Conservation (phyloP, 1,284 basidiomycete genomes). For the Marasmius fiardii region DNA sequence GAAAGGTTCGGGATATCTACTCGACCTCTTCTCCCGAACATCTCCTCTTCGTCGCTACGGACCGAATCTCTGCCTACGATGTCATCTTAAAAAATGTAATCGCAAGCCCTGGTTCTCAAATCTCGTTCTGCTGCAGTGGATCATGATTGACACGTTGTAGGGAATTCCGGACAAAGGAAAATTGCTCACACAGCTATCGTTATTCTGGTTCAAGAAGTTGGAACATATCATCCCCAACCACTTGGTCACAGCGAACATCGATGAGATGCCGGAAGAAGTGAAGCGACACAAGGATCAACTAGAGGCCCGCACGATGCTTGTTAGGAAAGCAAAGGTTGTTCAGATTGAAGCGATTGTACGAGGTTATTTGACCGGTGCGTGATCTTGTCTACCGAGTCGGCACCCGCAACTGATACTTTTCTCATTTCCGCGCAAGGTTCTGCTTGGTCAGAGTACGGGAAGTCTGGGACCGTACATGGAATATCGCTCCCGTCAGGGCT, state of each 20-base stretch:
- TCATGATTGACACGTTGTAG: conserved; percentile 42
- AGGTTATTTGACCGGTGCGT: conserved; percentile 89
- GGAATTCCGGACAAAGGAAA: conserved; percentile 94
- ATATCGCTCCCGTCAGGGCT: conserved; percentile 76
- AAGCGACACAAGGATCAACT: conserved; percentile 69
- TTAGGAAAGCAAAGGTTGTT: conserved; percentile 85
- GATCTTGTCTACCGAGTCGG: not conserved
- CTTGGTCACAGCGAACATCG: conserved; percentile 71
- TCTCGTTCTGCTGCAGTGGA: not conserved
- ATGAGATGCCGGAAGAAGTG: conserved; percentile 76
- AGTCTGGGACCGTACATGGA: conserved; percentile 85
- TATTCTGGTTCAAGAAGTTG: conserved; percentile 94
- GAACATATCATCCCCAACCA: conserved; percentile 82
- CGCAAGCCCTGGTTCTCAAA: conserved; percentile 25
- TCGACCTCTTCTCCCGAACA: conserved; percentile 61
- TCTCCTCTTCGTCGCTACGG: conserved; percentile 92
- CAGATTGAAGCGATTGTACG: conserved; percentile 97
- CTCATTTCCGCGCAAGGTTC: conserved; percentile 60
- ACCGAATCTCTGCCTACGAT: conserved; percentile 97
- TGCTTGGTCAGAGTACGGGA: conserved; percentile 94
- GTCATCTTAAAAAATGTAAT: conserved; percentile 87
- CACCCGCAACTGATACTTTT: not conserved
- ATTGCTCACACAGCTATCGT: conserved; percentile 87
- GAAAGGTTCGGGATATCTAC: conserved; percentile 95
- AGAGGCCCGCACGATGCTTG: conserved; percentile 87